A percentile compares a stretch with the other conserved stretches of the same genome.
phyloP scores from a whole-genome alignment of 2,329 filamentous ascomycete species.

The Diaporthe sp. region DNA sequence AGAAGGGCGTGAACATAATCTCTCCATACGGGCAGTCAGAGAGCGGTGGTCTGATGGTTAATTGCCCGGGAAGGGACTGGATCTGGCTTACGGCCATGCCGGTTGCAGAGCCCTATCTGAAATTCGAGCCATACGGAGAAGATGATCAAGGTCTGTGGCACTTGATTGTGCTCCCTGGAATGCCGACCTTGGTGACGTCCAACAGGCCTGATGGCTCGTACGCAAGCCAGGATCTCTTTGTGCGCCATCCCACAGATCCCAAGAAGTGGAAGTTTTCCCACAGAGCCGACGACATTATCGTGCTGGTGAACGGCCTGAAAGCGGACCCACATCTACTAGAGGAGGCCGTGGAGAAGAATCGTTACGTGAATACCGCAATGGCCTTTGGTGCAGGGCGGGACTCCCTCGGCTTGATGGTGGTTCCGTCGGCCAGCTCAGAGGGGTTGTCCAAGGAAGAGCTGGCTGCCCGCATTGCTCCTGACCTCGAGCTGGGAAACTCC shows the following conservation, averaged over 20 bases:
- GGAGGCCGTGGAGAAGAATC: constrained; percentile 3
- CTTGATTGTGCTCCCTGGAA: neutral
- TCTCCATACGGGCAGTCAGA: constrained; percentile 30
- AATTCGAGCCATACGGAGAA: constrained; percentile 28
- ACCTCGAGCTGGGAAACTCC: constrained; percentile 13
- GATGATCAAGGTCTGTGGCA: constrained; percentile 20
- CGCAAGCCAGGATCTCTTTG: constrained; percentile 28
- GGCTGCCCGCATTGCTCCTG: neutral
- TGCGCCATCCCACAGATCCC: constrained; percentile 51
- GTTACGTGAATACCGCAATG: neutral
- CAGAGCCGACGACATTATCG: constrained; percentile 55
- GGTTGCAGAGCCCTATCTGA: neutral
- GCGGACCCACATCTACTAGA: constrained; percentile 26
- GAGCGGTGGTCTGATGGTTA: neutral
- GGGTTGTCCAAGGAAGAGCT: constrained; percentile 14
- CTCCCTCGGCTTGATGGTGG: constrained; percentile 22
- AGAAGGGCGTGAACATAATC: neutral
- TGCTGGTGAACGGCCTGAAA: constrained; percentile 56
- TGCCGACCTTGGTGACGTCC: constrained; percentile 8
- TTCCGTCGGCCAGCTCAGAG: neutral
- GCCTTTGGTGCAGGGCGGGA: constrained; percentile 31
- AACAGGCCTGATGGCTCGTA: constrained; percentile 32
- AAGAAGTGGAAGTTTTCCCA: constrained; percentile 55
- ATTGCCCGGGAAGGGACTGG: neutral
- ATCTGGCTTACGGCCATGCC: constrained; percentile 11